A percentile compares a stretch with the other conserved stretches of the same genome.
Conservation (phyloP, 768 basidiomycete species). For the Suillus brevipes region DNA sequence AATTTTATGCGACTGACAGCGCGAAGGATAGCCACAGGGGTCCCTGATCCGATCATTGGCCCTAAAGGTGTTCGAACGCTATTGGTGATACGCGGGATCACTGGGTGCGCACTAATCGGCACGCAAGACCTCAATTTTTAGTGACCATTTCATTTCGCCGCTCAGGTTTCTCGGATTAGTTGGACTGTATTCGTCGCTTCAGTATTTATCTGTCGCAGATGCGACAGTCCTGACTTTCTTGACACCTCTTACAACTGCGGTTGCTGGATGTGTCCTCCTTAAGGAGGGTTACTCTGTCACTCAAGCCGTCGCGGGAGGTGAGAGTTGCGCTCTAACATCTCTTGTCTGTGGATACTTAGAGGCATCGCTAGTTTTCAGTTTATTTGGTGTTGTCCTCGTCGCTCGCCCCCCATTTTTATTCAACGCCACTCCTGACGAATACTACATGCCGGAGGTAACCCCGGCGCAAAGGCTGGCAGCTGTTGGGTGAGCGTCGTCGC, state of each 20-base stretch:
- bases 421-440: constrained; percentile 31
- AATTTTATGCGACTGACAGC: neutral
- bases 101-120: constrained; percentile 45
- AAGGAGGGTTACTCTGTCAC: constrained; percentile 56
- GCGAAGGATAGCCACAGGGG: constrained; percentile 38
- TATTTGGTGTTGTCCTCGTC: constrained; percentile 78
- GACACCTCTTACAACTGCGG: constrained; percentile 61
- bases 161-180: constrained; percentile 70
- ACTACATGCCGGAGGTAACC: constrained; percentile 17
- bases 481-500: constrained; percentile 44
- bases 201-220: constrained; percentile 78
- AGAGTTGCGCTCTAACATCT: constrained; percentile 10
- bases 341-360: neutral
- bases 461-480: constrained; percentile 52
- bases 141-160: neutral
- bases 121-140: neutral
- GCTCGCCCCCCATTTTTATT: constrained; percentile 79
- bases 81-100: constrained; percentile 57
- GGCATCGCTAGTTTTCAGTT: constrained; percentile 50
- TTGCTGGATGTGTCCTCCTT: constrained; percentile 63
- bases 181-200: constrained; percentile 65
- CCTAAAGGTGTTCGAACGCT: constrained; percentile 66
- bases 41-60: constrained; percentile 63
- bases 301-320: constrained; percentile 58
- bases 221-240: constrained; percentile 78